Evolutionary conservation across 129 eudicot genomes (phyloP).

Genomic region (Solidago caesia): DNA sequence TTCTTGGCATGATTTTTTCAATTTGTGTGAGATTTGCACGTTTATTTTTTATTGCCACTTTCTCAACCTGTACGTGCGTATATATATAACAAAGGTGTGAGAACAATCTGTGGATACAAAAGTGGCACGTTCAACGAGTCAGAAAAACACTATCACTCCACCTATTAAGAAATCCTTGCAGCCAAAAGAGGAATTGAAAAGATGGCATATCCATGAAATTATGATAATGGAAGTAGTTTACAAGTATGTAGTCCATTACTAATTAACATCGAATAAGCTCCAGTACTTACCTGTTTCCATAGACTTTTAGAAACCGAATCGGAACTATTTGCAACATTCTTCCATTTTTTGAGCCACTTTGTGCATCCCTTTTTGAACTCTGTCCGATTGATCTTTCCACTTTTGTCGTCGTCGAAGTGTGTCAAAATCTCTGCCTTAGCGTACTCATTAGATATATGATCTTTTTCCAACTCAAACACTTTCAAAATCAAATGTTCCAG

Average conservation of each 20-base stretch:
- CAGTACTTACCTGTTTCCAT: constrained; percentile 12
- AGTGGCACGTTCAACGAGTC: too few relatives aligned
- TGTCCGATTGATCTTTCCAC: neutral
- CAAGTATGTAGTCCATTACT: neutral
- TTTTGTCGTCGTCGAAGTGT: constrained; percentile 24
- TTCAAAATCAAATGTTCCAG: constrained; percentile 2
- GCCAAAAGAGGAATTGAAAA: too few relatives aligned
- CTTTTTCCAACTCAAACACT: neutral
- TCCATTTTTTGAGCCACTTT: constrained; percentile 17
- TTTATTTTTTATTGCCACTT: neutral
- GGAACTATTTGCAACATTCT: constrained; percentile 9
- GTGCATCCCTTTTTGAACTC: constrained; percentile 21
- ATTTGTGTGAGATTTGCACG: constrained; percentile 1
- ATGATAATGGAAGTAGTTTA: neutral
- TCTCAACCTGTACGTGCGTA: neutral
- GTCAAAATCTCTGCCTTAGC: constrained; percentile 22
- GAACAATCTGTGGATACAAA: too few relatives aligned
- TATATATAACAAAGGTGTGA: too few relatives aligned
- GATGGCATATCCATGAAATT: too few relatives aligned
- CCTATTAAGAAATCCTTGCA: too few relatives aligned
- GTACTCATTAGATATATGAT: constrained; percentile 18
- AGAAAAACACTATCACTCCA: too few relatives aligned
- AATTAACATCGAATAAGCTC: neutral
- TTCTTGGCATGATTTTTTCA: constrained; percentile 24
- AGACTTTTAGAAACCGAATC: neutral